Conservation (phyloP, 139 green algal genomes). For the Coccomyxa sp. region DNA sequence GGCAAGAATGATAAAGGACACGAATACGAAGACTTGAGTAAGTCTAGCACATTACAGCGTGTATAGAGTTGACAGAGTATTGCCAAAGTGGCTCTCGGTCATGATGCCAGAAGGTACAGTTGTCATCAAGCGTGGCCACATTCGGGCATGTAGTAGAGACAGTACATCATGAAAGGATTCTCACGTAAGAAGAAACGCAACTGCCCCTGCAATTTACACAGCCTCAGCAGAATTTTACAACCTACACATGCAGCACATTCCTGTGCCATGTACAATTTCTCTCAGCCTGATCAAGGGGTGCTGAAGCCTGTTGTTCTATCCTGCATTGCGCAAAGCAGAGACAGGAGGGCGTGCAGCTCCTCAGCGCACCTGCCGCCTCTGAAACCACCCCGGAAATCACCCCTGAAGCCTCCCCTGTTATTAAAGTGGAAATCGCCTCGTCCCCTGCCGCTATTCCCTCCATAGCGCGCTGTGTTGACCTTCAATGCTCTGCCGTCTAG, state of each 20-base stretch:
- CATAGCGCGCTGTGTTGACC: constrained; percentile 26
- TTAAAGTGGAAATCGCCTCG: neutral
- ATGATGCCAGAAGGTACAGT: too few relatives aligned
- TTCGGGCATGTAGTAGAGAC: too few relatives aligned
- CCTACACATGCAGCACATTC: neutral
- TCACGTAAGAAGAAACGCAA: neutral
- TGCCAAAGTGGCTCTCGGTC: too few relatives aligned
- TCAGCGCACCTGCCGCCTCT: neutral
- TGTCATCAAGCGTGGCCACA: too few relatives aligned
- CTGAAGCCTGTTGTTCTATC: too few relatives aligned
- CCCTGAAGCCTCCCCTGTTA: constrained; percentile 1
- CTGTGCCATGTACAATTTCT: neutral
- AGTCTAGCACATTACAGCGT: too few relatives aligned
- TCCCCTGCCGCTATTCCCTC: constrained; percentile 3
- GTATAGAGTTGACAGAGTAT: too few relatives aligned
- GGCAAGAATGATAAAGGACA: too few relatives aligned
- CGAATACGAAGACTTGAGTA: too few relatives aligned
- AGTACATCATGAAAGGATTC: too few relatives aligned
- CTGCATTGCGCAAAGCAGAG: neutral
- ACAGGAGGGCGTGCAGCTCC: neutral
- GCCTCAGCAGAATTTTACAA: neutral
- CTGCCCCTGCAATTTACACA: neutral
- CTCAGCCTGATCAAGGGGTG: neutral
- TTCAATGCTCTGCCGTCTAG: constrained; percentile 18
- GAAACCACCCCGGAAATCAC: neutral